Evolutionary conservation across 2,329 filamentous ascomycete genomes (phyloP), one percentile per base, ranked within the genome.

Genomic region (Colletotrichum tropicale): DNA sequence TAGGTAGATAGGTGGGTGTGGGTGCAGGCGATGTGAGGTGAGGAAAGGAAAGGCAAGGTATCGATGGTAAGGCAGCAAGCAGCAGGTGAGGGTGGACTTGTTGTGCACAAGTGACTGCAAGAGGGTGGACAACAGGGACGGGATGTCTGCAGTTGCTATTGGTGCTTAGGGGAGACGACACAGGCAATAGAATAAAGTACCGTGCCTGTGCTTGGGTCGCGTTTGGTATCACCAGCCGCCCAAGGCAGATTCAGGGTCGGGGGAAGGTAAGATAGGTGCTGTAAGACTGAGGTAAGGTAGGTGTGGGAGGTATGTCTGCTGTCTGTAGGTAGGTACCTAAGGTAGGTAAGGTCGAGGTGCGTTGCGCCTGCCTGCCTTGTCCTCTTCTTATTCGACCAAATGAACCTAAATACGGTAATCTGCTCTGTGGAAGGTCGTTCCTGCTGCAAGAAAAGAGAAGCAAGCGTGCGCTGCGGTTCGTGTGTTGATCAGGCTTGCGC

Each of bases 61-160:
- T 13, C 8, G 24, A 52, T 52, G 43, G 48, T 26, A 74, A 60
- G 61, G 52, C 34, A 34, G 34, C 32, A 15, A 66, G 64, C 24
- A 52, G 28, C 43, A 66, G 28, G 21, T 43, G 38, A 48, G 58
- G 10, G 55, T 34, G 56, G 36, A 28, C 58, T 60, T 32, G 43
- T 34, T 13, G 43, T 60, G 48, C 30, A 24, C 61, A 52, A 34
- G 26, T 52, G 52, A 21, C 48, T 72, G 48, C 66, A 68, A 34
- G 26, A 61, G 43, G 43, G 43, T 58, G 43, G 66, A 74, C 56
- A 48, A 10, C 55, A 30, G 43, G 65, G 60, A 71, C 60, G 26
- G 67, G n/a, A 32, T 48, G n/a, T 18, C 62, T 73, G 73, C 62
- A 73, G 62, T 67, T 28, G 60, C 72, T 71, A 75, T 73, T 75